Percentiles rank a stretch among this genome's conserved stretches.
Evolutionary conservation across 2,329 filamentous ascomycete species (phyloP).

Genomic region (Gaeumannomyces tritici): DNA sequence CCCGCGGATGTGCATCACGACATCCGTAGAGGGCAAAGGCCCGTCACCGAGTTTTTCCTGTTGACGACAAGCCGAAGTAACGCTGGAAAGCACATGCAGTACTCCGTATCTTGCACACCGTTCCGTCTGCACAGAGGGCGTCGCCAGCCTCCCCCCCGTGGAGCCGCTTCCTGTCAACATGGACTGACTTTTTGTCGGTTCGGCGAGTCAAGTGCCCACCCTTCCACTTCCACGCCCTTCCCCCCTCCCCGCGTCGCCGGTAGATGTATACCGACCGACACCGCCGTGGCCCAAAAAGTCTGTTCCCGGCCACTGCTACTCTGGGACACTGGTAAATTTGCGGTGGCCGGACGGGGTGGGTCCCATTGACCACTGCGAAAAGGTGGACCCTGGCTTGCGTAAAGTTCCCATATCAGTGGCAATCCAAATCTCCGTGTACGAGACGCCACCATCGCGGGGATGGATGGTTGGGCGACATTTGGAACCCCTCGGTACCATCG

Average conservation of each 20-base stretch:
- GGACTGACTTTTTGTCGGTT: too few relatives aligned
- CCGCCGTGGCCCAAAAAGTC: not conserved
- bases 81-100: too few relatives aligned
- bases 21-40: not conserved
- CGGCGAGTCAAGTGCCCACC: not conserved
- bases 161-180: not conserved
- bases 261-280: not conserved
- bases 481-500: not conserved
- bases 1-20: not conserved
- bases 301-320: not conserved
- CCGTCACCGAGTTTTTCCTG: not conserved
- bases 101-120: too few relatives aligned
- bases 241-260: too few relatives aligned
- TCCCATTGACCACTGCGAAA: not conserved
- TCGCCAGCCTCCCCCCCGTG: not conserved
- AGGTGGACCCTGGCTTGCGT: not conserved
- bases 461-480: not conserved
- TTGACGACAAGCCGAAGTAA: too few relatives aligned
- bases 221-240: too few relatives aligned
- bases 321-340: not conserved
- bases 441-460: not conserved
- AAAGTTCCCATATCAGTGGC: not conserved
- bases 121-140: too few relatives aligned
- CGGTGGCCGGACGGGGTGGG: too few relatives aligned
- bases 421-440: not conserved